These are phyloP conservation scores for Gracilaria vermiculophylla DNA, from an alignment of 23 red algal species.

Conservation along the genomic window DNA sequence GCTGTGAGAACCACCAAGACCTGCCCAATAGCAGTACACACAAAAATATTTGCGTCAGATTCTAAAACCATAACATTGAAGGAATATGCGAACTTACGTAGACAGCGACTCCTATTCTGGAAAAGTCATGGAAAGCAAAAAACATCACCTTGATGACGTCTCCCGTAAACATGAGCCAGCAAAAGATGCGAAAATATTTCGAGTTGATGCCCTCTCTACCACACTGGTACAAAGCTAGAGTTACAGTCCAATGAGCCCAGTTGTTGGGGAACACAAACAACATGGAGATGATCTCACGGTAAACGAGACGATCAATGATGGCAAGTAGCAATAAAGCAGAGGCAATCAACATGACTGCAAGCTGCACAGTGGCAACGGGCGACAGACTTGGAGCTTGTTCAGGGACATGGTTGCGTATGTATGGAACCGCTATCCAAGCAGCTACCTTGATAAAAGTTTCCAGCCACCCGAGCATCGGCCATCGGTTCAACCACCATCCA, in stretches of 20 bases:
- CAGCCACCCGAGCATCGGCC: constrained; percentile 80
- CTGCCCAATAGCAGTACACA: not conserved
- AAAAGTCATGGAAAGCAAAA: constrained; percentile 90
- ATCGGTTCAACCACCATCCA: constrained; percentile 93
- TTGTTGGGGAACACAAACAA: constrained; percentile 88
- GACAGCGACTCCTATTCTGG: constrained; percentile 55
- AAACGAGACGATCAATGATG: constrained; percentile 84
- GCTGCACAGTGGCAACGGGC: not conserved
- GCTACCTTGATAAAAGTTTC: constrained; percentile 80
- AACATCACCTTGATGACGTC: constrained; percentile 92
- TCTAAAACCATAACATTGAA: not conserved
- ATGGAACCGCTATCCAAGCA: constrained; percentile 69
- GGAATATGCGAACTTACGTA: constrained; percentile 52
- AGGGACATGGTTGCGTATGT: constrained; percentile 24
- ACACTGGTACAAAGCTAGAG: constrained; percentile 48
- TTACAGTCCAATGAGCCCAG: constrained; percentile 79
- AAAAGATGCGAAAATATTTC: constrained; percentile 55
- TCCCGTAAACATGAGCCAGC: constrained; percentile 74
- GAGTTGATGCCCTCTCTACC: constrained; percentile 52
- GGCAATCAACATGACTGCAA: constrained; percentile 52
- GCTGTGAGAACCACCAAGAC: constrained; percentile 52
- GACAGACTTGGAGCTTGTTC: not conserved
- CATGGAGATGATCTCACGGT: constrained; percentile 91
- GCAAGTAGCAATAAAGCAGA: constrained; percentile 47
- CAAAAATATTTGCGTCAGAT: not conserved